Conservation (phyloP, 2,329 filamentous ascomycete species). For the Diaporthe sp. region DNA sequence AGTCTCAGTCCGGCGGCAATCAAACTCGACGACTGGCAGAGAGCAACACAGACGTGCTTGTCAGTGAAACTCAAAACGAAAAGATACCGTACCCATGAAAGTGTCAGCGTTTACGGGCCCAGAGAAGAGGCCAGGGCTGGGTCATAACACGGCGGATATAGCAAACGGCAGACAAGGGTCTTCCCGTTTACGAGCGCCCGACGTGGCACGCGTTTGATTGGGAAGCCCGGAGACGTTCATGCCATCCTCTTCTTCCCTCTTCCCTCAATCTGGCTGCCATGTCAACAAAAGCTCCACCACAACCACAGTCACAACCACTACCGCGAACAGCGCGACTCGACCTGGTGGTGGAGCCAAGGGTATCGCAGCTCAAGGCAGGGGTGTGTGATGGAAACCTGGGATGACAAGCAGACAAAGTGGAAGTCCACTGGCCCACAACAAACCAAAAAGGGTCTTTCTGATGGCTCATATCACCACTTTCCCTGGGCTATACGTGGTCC, state of each 20-base stretch:
- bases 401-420: neutral
- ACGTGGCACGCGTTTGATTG: conserved; percentile 33
- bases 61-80: conserved; percentile 3
- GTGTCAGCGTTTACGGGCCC: conserved; percentile 1
- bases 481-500: conserved; percentile 18
- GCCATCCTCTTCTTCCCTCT: neutral
- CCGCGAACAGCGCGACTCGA: conserved; percentile 25
- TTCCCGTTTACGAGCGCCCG: neutral
- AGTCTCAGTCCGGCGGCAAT: conserved; percentile 13
- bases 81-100: conserved; percentile 24
- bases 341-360: conserved; percentile 5
- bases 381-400: neutral
- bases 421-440: conserved; percentile 5
- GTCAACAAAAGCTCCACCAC: conserved; percentile 24
- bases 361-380: neutral
- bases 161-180: conserved; percentile 25
- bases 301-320: neutral
- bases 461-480: conserved; percentile 9
- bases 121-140: neutral
- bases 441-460: neutral
- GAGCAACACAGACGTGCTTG: neutral
- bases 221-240: conserved; percentile 37
- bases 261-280: neutral
- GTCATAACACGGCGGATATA: conserved; percentile 23
- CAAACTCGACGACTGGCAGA: conserved; percentile 4